Conservation (phyloP, 1,284 basidiomycete species). For the Polyporus tsugae region DNA sequence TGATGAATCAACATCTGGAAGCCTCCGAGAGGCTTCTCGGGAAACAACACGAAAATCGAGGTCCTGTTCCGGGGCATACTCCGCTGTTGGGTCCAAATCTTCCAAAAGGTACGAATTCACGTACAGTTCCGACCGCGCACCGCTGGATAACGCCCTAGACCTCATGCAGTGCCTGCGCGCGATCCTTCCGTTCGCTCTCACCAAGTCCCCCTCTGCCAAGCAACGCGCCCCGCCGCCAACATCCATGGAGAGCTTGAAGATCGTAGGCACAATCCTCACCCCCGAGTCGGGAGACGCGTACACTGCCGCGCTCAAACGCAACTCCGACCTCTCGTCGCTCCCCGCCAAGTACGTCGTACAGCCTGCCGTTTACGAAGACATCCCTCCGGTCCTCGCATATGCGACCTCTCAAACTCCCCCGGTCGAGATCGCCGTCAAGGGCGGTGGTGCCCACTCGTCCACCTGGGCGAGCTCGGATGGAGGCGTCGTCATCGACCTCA, state of each 20-base stretch:
- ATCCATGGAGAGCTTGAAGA: constrained; percentile 20
- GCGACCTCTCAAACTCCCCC: constrained; percentile 32
- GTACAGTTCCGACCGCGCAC: neutral
- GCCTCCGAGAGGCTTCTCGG: neutral
- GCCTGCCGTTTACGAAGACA: constrained; percentile 32
- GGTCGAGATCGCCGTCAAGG: constrained; percentile 38
- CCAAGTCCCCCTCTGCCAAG: neutral
- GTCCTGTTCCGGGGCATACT: neutral
- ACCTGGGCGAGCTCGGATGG: constrained; percentile 42
- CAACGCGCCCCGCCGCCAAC: neutral
- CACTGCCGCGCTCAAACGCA: constrained; percentile 30
- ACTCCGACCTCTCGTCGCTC: constrained; percentile 36
- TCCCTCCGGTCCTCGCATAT: constrained; percentile 32
- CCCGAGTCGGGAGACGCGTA: constrained; percentile 28
- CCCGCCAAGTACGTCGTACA: constrained; percentile 35
- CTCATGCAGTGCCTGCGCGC: constrained; percentile 1
- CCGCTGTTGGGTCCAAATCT: neutral
- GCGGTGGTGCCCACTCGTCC: constrained; percentile 38
- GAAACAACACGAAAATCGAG: neutral
- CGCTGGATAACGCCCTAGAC: neutral
- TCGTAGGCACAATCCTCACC: constrained; percentile 25
- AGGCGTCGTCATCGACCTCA: constrained; percentile 51
- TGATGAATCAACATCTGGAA: constrained; percentile 2
- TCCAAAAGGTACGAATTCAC: neutral
- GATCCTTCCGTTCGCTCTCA: constrained; percentile 1